These are phyloP conservation scores for Ophiostoma angusticollis DNA, from an alignment of 2,329 filamentous ascomycete species.

Conservation along the genomic window DNA sequence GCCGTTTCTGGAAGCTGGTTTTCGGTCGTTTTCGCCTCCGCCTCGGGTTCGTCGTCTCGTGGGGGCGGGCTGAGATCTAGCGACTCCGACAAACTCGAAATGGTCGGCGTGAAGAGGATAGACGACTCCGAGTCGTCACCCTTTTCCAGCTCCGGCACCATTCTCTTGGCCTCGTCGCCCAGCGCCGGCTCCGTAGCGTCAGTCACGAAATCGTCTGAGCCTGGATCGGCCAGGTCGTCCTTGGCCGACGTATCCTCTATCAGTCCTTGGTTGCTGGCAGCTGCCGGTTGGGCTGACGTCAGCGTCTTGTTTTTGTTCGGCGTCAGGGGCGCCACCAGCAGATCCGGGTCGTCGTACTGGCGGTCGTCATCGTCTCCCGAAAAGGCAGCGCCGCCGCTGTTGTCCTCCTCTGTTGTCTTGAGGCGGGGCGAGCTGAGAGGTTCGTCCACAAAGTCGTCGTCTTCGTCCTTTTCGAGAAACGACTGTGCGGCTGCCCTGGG, in stretches of 20 bases:
- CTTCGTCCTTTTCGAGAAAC: constrained; percentile 48
- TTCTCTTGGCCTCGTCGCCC: constrained; percentile 10
- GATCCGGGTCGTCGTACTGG: constrained; percentile 41
- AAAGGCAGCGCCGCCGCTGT: too few relatives aligned
- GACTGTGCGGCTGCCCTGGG: constrained; percentile 21
- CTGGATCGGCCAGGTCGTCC: constrained; percentile 11
- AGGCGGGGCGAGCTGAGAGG: constrained; percentile 57
- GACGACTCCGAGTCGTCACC: constrained; percentile 18
- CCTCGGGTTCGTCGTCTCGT: too few relatives aligned
- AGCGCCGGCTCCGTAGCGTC: constrained; percentile 13
- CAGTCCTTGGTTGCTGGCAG: background rate
- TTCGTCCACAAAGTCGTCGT: constrained; percentile 68
- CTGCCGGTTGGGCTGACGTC: background rate
- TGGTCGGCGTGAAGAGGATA: constrained; percentile 17
- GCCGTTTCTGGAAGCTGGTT: background rate
- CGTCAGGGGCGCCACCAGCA: constrained; percentile 45
- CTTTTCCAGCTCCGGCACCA: constrained; percentile 11
- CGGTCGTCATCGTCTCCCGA: constrained; percentile 29
- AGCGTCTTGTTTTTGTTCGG: constrained; percentile 29
- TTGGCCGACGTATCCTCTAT: constrained; percentile 5
- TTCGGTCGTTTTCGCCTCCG: too few relatives aligned
- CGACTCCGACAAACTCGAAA: constrained; percentile 12
- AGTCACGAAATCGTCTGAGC: constrained; percentile 13
- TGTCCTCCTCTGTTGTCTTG: constrained; percentile 46
- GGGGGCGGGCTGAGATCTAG: constrained; percentile 3